phyloP scores from a whole-genome alignment of 2,329 filamentous ascomycete genomes.

The Cladosporium sp. region DNA sequence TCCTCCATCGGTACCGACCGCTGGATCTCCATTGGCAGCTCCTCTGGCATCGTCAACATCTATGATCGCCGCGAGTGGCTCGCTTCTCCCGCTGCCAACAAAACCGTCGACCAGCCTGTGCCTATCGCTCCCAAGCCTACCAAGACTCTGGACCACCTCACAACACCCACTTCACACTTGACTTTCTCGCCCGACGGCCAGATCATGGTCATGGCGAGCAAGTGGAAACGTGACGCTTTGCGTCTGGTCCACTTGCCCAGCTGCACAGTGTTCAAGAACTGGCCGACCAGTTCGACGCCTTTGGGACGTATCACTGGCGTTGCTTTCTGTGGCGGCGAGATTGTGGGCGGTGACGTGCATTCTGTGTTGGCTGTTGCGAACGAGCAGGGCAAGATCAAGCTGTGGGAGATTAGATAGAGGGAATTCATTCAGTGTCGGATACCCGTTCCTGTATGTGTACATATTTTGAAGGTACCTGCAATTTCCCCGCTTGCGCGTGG shows the following conservation, averaged over 20 bases:
- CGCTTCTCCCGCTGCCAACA: constrained; percentile 12
- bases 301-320: constrained; percentile 71
- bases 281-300: constrained; percentile 88
- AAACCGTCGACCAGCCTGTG: constrained; percentile 34
- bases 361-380: constrained; percentile 75
- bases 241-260: constrained; percentile 83
- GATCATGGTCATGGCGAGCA: constrained; percentile 78
- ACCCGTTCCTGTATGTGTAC: background rate
- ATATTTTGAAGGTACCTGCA: no score
- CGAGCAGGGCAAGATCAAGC: constrained; percentile 77
- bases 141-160: constrained; percentile 76
- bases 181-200: constrained; percentile 86
- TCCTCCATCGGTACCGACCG: constrained; percentile 67
- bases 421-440: background rate
- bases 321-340: constrained; percentile 41
- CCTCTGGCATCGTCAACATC: constrained; percentile 84
- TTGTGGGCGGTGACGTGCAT: constrained; percentile 37
- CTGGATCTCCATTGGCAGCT: constrained; percentile 85
- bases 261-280: constrained; percentile 93
- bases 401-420: constrained; percentile 80
- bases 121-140: constrained; percentile 67
- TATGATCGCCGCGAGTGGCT: constrained; percentile 74
- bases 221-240: constrained; percentile 83
- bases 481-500: no score
- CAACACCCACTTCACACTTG: constrained; percentile 75